Percentiles rank a stretch among this genome's conserved stretches.
Conservation (phyloP, 2,329 filamentous ascomycete genomes). For the Rosellinia necatrix region DNA sequence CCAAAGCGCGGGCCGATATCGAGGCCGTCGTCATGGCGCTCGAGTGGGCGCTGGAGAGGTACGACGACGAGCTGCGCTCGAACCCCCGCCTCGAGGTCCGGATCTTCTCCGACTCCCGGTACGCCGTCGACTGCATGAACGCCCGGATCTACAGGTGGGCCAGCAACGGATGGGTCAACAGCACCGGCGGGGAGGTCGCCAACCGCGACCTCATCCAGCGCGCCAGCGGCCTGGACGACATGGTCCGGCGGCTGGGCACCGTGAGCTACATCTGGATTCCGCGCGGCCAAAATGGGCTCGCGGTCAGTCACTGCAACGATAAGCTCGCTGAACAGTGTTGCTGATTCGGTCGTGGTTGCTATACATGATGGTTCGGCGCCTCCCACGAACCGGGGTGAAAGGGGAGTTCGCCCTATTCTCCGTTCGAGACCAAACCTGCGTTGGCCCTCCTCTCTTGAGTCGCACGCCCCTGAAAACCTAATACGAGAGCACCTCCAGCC, state of each 20-base stretch:
- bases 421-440: too few species aligned
- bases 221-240: constrained; percentile 35
- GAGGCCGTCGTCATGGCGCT: constrained; percentile 51
- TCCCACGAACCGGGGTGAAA: too few species aligned
- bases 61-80: constrained; percentile 21
- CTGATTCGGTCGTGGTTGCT: too few species aligned
- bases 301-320: constrained; percentile 41
- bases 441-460: too few species aligned
- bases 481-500: too few species aligned
- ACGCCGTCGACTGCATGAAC: constrained; percentile 43
- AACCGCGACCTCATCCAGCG: constrained; percentile 44
- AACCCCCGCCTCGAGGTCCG: constrained; percentile 33
- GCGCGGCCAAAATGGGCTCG: constrained; percentile 39
- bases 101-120: constrained; percentile 44
- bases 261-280: constrained; percentile 43
- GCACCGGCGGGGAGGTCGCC: constrained; percentile 36
- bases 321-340: constrained; percentile 40
- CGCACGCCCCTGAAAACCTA: too few species aligned
- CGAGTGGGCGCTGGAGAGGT: constrained; percentile 47
- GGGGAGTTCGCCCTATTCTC: too few species aligned
- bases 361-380: too few species aligned
- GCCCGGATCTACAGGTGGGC: constrained; percentile 42
- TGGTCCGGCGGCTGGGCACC: constrained; percentile 34
- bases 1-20: constrained; percentile 45
- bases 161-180: constrained; percentile 41